Evolutionary conservation across 2,329 filamentous ascomycete genomes (phyloP), one percentile per base, ranked within the genome.

Genomic region (Fusarium lateritium): DNA sequence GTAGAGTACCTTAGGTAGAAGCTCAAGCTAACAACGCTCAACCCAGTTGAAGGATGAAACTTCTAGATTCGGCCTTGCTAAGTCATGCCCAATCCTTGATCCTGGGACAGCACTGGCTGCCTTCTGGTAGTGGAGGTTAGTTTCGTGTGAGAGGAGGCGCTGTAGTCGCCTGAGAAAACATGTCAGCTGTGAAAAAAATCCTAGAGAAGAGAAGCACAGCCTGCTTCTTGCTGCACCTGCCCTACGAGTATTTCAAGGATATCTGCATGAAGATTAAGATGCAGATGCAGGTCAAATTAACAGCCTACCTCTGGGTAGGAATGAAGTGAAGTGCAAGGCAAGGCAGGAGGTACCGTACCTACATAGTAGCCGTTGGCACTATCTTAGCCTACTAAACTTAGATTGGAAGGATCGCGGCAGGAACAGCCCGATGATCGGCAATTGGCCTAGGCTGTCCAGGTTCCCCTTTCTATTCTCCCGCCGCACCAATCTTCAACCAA

Each of bases 41-140:
- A 56, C 67, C 64, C 56, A 56, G 62, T 60, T 63, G 59, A 65
- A 55, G 40, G 71, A 75, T 75, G 73, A 75, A 75, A 75, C 73
- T 50, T 63, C 67, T 47, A 60, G 67, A 65, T 67, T 56, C 52
- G 63, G 40, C 66, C 56, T 69, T 64, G 53, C 59, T 42, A 21
- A 42, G 56, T 33, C 31, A 21, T 22, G 15, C 22, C 34, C 21
- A 28, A 72, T 62, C 72, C 72, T 59, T 73, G 70, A 73, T 67
- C 72, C 70, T 53, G 40, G 62, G 34, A 22, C 42, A 28, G 51
- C 49, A 38, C 47, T 53, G 52, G 56, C 49, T 45, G 46, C 47
- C 53, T 44, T 28, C 40, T 42, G 36, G 52, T 28, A 33, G 19
- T 19, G 19, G 19, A 19, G 53, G 19, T 21, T 51, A 34, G 61